Base-by-base conservation (phyloP, 805 yeast genomes). In the Lachancea dasiensis region DNA sequence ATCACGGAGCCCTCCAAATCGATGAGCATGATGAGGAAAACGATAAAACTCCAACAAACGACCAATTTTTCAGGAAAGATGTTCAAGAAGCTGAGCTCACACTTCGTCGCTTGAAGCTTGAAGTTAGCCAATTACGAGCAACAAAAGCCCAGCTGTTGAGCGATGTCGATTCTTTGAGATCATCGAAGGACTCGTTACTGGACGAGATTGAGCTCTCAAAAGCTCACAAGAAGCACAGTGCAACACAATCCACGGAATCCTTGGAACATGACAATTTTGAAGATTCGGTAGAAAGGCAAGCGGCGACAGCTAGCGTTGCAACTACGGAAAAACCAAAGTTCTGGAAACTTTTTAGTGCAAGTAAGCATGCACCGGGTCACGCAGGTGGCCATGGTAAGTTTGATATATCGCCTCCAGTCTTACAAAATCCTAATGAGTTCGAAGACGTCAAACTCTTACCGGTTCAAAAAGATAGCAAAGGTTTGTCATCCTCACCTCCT, bases 81-180 rank as follows among this genome's bases (percentile, higher is more conserved):
- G 27, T 54, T 10, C 47, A 42, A 5, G 49, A 45, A n/a, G 42
- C 56, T 40, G 63, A 63, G 44, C 39, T 72, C 44, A 51, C 61
- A 17, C 45, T 73, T 37, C 62, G 69, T 36, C 51, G 60, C n/a
- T 38, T 73, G 40, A 70, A 66, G 36, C 48, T 57, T 25, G 71
- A 68, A 43, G 48, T 78, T 9, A 52, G 59, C 11, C 58, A 57
- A 27, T 67, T 71, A 43, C 65, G 67, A 25, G 53, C 65, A 1
- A 60, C 66, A 1, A 75, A 72, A 45, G 65, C 69, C 2, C 56
- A 56, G 5, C 46, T 80, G 24, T 40, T 63, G 15, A 64, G 61
- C 29, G 86, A 81, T 27, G 67, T 82, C 10, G 70, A 67, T 33
- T 69, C 63, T 14, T 61, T 86, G 44, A 68, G 61, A 21, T 43